These are phyloP conservation scores for Psilocybe tampanensis DNA, from an alignment of 768 basidiomycete species.

Conservation along the genomic window DNA sequence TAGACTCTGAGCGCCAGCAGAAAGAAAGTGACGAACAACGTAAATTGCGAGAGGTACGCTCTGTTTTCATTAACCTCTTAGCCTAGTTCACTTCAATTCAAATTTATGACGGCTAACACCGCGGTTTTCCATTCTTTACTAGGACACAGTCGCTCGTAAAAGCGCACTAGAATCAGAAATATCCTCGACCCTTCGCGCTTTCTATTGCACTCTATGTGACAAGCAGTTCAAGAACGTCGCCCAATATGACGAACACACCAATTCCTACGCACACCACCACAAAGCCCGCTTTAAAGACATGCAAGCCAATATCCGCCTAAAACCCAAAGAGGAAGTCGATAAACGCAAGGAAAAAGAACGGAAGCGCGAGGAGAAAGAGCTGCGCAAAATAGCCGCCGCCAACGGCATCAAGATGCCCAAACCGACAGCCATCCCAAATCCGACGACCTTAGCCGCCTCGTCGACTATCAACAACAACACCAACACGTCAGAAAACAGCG, in stretches of 20 bases:
- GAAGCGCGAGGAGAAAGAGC: slow-evolving; percentile 82
- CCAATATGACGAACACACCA: slow-evolving; percentile 89
- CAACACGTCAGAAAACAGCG: slow-evolving; percentile 4
- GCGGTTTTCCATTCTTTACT: slow-evolving; percentile 7
- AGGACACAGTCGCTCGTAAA: slow-evolving; percentile 69
- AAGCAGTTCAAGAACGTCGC: slow-evolving; percentile 87
- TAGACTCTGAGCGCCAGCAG: slow-evolving; percentile 81
- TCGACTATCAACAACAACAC: slow-evolving; percentile 5
- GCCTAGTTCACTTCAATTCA: background rate
- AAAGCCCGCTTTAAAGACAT: slow-evolving; percentile 82
- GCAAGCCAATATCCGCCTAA: slow-evolving; percentile 73
- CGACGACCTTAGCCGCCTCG: slow-evolving; percentile 26
- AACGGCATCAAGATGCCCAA: slow-evolving; percentile 74
- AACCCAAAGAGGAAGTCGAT: slow-evolving; percentile 67
- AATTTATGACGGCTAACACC: background rate
- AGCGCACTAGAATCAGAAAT: slow-evolving; percentile 72
- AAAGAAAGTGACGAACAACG: slow-evolving; percentile 84
- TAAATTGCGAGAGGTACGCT: slow-evolving; percentile 67
- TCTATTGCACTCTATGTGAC: slow-evolving; percentile 83
- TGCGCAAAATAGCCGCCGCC: slow-evolving; percentile 82
- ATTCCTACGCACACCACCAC: slow-evolving; percentile 87
- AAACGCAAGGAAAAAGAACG: slow-evolving; percentile 85
- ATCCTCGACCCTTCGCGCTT: slow-evolving; percentile 64
- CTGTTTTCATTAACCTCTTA: background rate
- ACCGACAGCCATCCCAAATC: slow-evolving; percentile 15